phyloP scores from a whole-genome alignment of 106 monocot genomes.

The Dendrobium officinale region DNA sequence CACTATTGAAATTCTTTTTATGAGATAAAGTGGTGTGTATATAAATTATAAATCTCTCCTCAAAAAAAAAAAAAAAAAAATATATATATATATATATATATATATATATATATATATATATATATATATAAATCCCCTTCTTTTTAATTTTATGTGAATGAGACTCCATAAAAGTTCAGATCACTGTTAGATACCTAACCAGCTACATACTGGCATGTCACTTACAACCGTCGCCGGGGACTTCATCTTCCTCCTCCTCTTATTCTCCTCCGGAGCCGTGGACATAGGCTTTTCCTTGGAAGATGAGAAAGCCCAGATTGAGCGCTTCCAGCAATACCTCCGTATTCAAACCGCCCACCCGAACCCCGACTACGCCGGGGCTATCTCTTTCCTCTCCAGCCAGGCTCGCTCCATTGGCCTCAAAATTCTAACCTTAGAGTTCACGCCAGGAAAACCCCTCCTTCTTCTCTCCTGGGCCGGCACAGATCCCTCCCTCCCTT shows the following conservation, averaged over 20 bases:
- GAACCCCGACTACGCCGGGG: conserved; percentile 61
- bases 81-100: too few relatives aligned
- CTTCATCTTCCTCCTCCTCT: neutral
- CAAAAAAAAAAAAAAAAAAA: too few relatives aligned
- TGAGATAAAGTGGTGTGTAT: too few relatives aligned
- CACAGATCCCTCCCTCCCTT: conserved; percentile 66
- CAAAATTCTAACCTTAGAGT: conserved; percentile 32
- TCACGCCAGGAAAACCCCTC: conserved; percentile 57
- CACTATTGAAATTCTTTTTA: too few relatives aligned
- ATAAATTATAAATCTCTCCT: too few relatives aligned
- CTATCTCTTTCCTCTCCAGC: conserved; percentile 64
- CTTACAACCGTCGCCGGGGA: neutral
- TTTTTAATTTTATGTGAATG: too few relatives aligned
- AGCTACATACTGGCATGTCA: neutral
- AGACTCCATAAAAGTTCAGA: too few relatives aligned
- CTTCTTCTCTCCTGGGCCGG: conserved; percentile 65
- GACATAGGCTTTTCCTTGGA: conserved; percentile 7
- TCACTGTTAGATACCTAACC: too few relatives aligned
- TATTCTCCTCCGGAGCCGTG: neutral
- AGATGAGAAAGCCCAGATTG: conserved; percentile 26
- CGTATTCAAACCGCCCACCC: conserved; percentile 91
- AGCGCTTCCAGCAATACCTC: conserved; percentile 71
- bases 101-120: too few relatives aligned
- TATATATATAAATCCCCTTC: too few relatives aligned
- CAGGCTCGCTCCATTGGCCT: conserved; percentile 36